Evolutionary conservation across 495 filamentous ascomycete species (phyloP).

Genomic region (Penicillium taxi): DNA sequence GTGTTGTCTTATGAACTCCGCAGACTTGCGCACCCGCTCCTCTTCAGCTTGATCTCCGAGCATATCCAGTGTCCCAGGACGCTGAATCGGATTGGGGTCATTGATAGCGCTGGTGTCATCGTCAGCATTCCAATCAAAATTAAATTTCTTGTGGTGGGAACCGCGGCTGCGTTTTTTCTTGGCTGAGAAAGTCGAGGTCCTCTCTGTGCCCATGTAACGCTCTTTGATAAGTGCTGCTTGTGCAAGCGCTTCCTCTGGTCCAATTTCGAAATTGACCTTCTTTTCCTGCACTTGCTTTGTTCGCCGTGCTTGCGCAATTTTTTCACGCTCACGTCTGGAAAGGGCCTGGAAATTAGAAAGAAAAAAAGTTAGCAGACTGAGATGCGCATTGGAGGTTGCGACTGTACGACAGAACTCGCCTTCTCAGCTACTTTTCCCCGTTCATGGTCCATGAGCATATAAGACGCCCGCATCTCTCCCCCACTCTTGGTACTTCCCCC

Average conservation of each 20-base stretch:
- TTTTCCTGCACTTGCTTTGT: constrained; percentile 78
- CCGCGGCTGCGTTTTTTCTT: constrained; percentile 95
- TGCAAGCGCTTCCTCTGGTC: constrained; percentile 54
- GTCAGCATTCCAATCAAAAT: constrained; percentile 96
- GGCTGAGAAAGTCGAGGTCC: constrained; percentile 81
- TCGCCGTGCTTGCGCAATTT: constrained; percentile 75
- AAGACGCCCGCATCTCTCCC: no score
- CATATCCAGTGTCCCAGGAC: constrained; percentile 72
- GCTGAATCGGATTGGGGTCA: constrained; percentile 90
- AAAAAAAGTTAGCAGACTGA: constrained; percentile 12
- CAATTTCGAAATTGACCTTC: no score
- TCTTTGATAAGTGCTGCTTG: constrained; percentile 72
- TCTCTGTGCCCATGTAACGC: constrained; percentile 87
- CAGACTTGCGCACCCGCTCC: constrained; percentile 62
- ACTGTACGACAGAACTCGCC: no score
- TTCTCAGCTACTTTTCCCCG: no score
- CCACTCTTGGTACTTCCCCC: no score
- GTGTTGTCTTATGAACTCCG: constrained; percentile 65
- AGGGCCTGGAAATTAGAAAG: constrained; percentile 93
- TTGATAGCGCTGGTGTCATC: constrained; percentile 88
- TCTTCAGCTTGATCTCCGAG: constrained; percentile 74
- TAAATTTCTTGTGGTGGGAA: constrained; percentile 96
- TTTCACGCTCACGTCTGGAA: constrained; percentile 81
- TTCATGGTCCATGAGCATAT: no score
- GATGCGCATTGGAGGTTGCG: no score